These are phyloP conservation scores for Phalaenopsis aphrodite DNA, from an alignment of 106 monocot species.

Conservation along the genomic window DNA sequence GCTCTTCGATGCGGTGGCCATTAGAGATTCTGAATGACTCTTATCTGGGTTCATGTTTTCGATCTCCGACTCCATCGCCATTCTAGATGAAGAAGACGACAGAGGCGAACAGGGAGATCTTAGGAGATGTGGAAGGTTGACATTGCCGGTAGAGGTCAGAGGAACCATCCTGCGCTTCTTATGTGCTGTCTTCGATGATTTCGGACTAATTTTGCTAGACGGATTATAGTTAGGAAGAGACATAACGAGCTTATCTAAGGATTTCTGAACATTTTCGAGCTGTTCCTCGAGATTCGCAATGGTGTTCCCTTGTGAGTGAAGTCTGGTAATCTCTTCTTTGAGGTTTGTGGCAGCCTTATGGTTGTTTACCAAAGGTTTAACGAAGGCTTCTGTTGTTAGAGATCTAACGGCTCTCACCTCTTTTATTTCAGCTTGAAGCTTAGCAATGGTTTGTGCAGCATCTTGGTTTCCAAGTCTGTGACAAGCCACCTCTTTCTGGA, in stretches of 20 bases:
- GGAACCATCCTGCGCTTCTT: constrained; percentile 74
- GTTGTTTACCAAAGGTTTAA: constrained; percentile 10
- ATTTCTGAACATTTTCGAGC: constrained; percentile 91
- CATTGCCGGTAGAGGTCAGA: constrained; percentile 35
- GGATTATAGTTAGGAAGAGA: constrained; percentile 50
- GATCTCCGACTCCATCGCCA: constrained; percentile 31
- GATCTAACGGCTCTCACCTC: constrained; percentile 63
- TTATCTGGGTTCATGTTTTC: constrained; percentile 71
- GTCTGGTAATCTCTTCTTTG: constrained; percentile 82
- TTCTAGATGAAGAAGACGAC: constrained; percentile 39
- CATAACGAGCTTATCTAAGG: constrained; percentile 81
- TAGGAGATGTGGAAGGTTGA: constrained; percentile 43
- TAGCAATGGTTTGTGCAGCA: constrained; percentile 93
- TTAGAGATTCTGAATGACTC: constrained; percentile 28
- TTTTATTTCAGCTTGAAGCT: constrained; percentile 81
- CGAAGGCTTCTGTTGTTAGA: constrained; percentile 29
- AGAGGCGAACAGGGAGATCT: constrained; percentile 88
- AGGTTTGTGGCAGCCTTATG: constrained; percentile 46
- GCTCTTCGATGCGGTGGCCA: constrained; percentile 56
- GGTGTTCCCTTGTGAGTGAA: constrained; percentile 70
- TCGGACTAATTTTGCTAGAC: constrained; percentile 22
- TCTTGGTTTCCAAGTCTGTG: constrained; percentile 84
- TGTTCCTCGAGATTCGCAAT: constrained; percentile 79
- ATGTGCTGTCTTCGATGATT: constrained; percentile 33
- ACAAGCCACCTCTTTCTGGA: constrained; percentile 91